Percentiles rank a stretch among this genome's conserved stretches.
phyloP scores from a whole-genome alignment of 179 eudicot species.

The Beta macrorhiza region DNA sequence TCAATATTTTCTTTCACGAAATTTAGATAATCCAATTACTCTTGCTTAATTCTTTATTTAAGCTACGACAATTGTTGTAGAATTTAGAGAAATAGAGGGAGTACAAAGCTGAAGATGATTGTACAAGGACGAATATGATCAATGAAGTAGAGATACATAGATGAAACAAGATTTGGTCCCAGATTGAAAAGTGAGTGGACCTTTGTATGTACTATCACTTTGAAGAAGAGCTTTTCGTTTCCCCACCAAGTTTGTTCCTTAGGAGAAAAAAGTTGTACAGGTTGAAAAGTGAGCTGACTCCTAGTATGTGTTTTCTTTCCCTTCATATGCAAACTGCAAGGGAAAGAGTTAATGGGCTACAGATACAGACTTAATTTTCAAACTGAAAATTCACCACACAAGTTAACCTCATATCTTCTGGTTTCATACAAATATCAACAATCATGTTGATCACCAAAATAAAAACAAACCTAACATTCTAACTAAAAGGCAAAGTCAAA shows the following conservation, averaged over 20 bases:
- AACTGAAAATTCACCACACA: background rate
- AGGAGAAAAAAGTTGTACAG: background rate
- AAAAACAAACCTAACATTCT: background rate
- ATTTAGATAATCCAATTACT: no score
- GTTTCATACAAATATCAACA: background rate
- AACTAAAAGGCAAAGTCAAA: no score
- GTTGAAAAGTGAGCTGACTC: background rate
- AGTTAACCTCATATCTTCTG: background rate
- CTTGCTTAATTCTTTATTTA: no score
- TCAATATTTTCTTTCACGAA: no score
- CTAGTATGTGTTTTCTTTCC: background rate
- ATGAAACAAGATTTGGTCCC: constrained; percentile 8
- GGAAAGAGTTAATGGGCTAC: background rate
- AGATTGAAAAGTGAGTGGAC: constrained; percentile 12
- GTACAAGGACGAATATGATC: background rate
- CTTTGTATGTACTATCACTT: background rate
- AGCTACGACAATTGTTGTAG: no score
- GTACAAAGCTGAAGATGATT: background rate
- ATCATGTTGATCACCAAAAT: background rate
- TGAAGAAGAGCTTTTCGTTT: constrained; percentile 6
- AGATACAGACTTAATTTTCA: background rate
- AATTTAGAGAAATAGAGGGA: no score
- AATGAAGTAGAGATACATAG: constrained; percentile 8
- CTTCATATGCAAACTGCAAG: background rate
- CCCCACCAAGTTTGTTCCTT: constrained; percentile 19